phyloP scores from a whole-genome alignment of 2,329 filamentous ascomycete genomes.

The Lasiodiplodia sp. region DNA sequence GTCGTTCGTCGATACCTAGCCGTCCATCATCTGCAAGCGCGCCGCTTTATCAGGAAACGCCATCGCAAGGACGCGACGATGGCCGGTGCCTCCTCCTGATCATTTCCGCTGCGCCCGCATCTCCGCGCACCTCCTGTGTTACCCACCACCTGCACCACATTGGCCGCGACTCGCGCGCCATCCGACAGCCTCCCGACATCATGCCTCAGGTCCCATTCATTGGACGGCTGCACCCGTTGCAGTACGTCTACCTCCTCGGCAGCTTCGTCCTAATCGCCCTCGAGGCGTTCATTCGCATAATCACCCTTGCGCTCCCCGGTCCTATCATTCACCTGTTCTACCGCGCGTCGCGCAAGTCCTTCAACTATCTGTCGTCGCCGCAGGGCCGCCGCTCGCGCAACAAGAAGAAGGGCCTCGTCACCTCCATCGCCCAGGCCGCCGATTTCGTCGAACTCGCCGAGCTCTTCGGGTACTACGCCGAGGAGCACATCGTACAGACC shows the following conservation, averaged over 20 bases:
- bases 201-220: constrained; percentile 70
- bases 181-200: constrained; percentile 16
- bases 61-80: constrained; percentile 22
- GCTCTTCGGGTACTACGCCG: constrained; percentile 88
- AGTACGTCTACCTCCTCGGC: constrained; percentile 85
- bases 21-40: constrained; percentile 4
- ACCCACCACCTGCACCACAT: constrained; percentile 20
- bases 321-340: constrained; percentile 86
- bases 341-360: constrained; percentile 78
- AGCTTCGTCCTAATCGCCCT: constrained; percentile 84
- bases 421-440: constrained; percentile 81
- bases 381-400: constrained; percentile 72
- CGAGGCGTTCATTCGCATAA: constrained; percentile 81
- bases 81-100: constrained; percentile 26
- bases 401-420: constrained; percentile 75
- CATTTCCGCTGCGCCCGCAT: constrained; percentile 12
- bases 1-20: neutral
- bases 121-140: constrained; percentile 19
- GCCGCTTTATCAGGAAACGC: constrained; percentile 12
- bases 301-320: constrained; percentile 85
- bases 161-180: constrained; percentile 14
- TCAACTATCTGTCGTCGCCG: constrained; percentile 78
- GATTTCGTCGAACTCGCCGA: constrained; percentile 96
- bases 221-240: constrained; percentile 67
- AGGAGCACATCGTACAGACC: constrained; percentile 96